These are phyloP conservation scores for Sporothrix sp. DNA, from an alignment of 2,329 filamentous ascomycete species.

Conservation along the genomic window DNA sequence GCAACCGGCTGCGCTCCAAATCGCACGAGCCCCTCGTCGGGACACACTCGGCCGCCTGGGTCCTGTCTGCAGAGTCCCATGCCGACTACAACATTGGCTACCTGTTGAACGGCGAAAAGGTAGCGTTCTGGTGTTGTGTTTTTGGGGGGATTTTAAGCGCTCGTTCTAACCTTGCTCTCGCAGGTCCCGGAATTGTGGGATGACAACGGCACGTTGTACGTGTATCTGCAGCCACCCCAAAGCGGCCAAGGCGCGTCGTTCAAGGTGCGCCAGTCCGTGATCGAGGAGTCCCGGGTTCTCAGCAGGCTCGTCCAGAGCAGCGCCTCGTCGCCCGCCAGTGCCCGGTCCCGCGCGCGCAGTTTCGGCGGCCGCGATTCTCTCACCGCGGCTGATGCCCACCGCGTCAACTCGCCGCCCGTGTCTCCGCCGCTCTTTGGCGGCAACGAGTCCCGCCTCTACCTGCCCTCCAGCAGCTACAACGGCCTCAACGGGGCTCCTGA, in stretches of 20 bases:
- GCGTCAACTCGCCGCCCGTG: conserved; percentile 27
- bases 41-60: conserved; percentile 32
- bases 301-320: conserved; percentile 42
- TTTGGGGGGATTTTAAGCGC: too few species aligned
- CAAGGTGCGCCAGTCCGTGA: conserved; percentile 45
- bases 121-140: too few species aligned
- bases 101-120: conserved; percentile 46
- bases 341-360: conserved; percentile 32
- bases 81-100: conserved; percentile 47
- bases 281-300: conserved; percentile 46
- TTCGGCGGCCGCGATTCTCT: conserved; percentile 40
- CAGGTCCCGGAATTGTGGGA: conserved; percentile 59
- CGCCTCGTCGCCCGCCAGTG: conserved; percentile 24
- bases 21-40: conserved; percentile 29
- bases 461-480: conserved; percentile 36
- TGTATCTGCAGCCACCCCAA: conserved; percentile 46
- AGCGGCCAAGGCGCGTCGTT: conserved; percentile 48
- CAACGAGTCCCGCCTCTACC: conserved; percentile 41
- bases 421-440: conserved; percentile 30
- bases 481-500: conserved; percentile 27
- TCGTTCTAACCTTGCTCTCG: conserved; percentile 1
- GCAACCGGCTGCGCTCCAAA: conserved; percentile 38
- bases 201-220: conserved; percentile 45
- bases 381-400: conserved; percentile 39
- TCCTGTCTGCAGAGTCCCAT: conserved; percentile 41